Evolutionary conservation across 805 yeast genomes (phyloP), one percentile per base, ranked within the genome.

Genomic region (Cyberlindnera mrakii): DNA sequence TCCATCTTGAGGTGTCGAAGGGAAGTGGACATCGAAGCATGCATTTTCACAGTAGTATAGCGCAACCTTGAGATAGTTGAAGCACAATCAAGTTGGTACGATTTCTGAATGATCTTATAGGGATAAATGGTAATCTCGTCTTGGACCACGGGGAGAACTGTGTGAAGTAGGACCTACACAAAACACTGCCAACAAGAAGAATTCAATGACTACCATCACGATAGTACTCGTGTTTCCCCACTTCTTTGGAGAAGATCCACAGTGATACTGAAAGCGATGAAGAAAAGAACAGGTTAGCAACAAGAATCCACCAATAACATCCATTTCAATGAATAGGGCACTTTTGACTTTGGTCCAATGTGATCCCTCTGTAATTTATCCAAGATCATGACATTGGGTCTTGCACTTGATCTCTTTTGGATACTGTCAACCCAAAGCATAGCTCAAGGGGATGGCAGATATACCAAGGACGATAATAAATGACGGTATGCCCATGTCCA

Each of bases 401-500:
- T 48, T n/a, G 33, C 29, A 15, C 46, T 50, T 7, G 43, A 33
- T 18, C 30, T 36, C 23, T 47, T 50, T 6, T 55, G 48, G 32
- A 42, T 48, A 31, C 39, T 46, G 35, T 59, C 63, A 29, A 56
- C 42, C 19, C 46, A 36, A n/a, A 48, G 45, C 64, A 60, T 59
- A 20, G 50, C 23, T 49, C 18, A 58, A 45, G 23, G 58, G 57
- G 31, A 51, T 38, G 15, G 46, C 52, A 11, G 54, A 46, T n/a
- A 45, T 51, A 37, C 51, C 54, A 35, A 53, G 42, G 29, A 73
- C 64, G 35, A 72, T 63, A 8, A 71, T 67, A 58, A 70, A 73
- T 30, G 71, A 54, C 35, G 75, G 51, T 65, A 71, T 10, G 73
- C 78, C 72, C 74, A 67, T 56, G 75, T 65, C 79, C 79, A 75